A percentile compares a stretch with the other conserved stretches of the same genome.
Evolutionary conservation across 345 rosid genomes (phyloP).

Genomic region (Lepidium africanum): DNA sequence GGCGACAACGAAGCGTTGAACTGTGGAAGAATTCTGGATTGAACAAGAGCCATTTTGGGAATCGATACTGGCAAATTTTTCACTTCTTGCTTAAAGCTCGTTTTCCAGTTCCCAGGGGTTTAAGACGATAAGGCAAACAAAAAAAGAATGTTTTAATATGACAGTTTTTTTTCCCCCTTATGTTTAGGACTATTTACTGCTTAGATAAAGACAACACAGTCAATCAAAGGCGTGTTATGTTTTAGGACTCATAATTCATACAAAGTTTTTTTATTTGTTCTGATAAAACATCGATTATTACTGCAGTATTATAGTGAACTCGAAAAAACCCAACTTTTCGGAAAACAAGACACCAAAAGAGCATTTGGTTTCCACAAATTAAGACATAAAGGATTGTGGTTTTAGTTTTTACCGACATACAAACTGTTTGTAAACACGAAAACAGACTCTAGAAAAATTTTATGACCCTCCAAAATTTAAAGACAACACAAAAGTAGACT

Average conservation of each 20-base stretch:
- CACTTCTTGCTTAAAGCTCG: neutral
- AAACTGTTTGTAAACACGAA: slow-evolving; percentile 7
- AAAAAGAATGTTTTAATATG: neutral
- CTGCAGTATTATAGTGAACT: neutral
- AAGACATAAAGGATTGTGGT: neutral
- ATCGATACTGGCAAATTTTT: neutral
- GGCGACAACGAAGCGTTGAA: slow-evolving; percentile 11
- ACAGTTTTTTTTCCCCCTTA: neutral
- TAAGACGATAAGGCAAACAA: slow-evolving; percentile 19
- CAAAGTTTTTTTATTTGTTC: too few relatives aligned
- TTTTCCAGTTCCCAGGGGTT: neutral
- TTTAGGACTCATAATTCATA: too few relatives aligned
- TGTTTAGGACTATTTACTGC: neutral
- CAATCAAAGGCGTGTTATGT: neutral
- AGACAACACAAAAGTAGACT: slow-evolving; percentile 1
- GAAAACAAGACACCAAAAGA: neutral
- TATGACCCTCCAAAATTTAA: neutral
- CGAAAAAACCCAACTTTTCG: neutral
- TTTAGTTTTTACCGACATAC: slow-evolving; percentile 6
- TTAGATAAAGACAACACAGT: neutral
- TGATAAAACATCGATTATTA: too few relatives aligned
- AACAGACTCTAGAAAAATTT: neutral
- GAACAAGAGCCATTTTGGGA: slow-evolving; percentile 52
- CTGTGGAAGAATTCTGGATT: slow-evolving; percentile 19
- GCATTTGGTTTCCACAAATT: neutral